These are phyloP conservation scores for Picochlorum costavermella DNA, from an alignment of 139 green algal genomes.

Conservation along the genomic window DNA sequence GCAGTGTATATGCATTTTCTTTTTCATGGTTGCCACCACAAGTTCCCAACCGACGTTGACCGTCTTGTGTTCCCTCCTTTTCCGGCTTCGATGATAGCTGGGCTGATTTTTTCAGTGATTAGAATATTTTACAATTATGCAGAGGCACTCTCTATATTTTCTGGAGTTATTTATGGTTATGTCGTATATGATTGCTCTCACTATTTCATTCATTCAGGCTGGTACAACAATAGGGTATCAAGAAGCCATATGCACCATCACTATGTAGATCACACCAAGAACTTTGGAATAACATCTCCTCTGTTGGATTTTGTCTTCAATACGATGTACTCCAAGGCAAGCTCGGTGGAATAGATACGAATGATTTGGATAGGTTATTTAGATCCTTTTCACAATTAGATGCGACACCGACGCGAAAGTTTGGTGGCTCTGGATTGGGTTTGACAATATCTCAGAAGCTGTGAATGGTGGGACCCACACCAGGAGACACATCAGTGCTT, in stretches of 20 bases:
- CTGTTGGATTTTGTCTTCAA: conserved; percentile 66
- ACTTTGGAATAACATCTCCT: conserved; percentile 70
- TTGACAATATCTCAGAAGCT: conserved; percentile 75
- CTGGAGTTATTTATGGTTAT: conserved; percentile 78
- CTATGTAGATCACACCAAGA: conserved; percentile 42
- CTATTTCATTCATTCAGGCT: conserved; percentile 63
- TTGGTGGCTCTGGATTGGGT: conserved; percentile 74
- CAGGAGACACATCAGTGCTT: conserved; percentile 31
- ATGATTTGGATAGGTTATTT: conserved; percentile 59
- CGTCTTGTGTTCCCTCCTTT: conserved; percentile 89
- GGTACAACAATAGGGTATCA: conserved; percentile 36
- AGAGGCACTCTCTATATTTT: conserved; percentile 38
- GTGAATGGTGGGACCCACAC: not conserved
- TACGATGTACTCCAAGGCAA: conserved; percentile 25
- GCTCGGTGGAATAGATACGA: conserved; percentile 40
- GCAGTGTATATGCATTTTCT: conserved; percentile 85
- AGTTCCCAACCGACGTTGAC: conserved; percentile 77
- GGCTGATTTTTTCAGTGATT: conserved; percentile 30
- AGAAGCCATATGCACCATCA: conserved; percentile 72
- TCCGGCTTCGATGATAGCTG: conserved; percentile 42
- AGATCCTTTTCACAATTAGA: conserved; percentile 70
- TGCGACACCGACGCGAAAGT: conserved; percentile 50
- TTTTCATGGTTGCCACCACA: conserved; percentile 94
- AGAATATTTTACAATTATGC: conserved; percentile 14
- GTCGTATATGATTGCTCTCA: conserved; percentile 85